Evolutionary conservation across 75 land plant species (phyloP).

Genomic region (Ceratopteris richardii): DNA sequence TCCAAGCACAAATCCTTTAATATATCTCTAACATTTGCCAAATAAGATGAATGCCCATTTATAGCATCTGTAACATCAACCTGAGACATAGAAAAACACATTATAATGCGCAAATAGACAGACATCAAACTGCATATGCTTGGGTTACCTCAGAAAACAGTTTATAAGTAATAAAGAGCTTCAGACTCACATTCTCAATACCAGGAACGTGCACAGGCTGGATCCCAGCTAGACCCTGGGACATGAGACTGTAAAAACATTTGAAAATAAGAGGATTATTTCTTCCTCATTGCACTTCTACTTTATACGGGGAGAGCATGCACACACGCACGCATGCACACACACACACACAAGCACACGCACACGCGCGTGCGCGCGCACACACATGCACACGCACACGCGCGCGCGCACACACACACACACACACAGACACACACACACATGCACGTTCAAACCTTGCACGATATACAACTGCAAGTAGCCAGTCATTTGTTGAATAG

Average conservation of each 20-base stretch:
- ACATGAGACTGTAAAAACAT: slow-evolving; percentile 49
- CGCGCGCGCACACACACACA: too few species aligned
- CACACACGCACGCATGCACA: too few species aligned
- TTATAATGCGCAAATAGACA: not conserved
- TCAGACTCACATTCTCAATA: slow-evolving; percentile 69
- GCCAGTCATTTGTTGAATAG: slow-evolving; percentile 80
- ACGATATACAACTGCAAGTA: slow-evolving; percentile 73
- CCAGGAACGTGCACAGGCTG: slow-evolving; percentile 76
- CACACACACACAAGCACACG: too few species aligned
- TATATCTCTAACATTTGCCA: slow-evolving; percentile 41
- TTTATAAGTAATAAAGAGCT: not conserved
- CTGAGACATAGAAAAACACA: slow-evolving; percentile 22
- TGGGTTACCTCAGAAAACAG: not conserved
- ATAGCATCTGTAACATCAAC: slow-evolving; percentile 74
- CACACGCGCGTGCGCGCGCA: too few species aligned
- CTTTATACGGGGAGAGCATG: not conserved
- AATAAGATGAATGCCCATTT: slow-evolving; percentile 85
- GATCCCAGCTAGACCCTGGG: slow-evolving; percentile 93
- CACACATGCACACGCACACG: too few species aligned
- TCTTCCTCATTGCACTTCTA: not conserved
- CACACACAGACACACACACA: not conserved
- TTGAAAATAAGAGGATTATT: not conserved
- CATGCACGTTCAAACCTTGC: slow-evolving; percentile 38
- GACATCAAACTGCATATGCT: not conserved
- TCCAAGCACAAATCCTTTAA: slow-evolving; percentile 62